Evolutionary conservation across 768 basidiomycete genomes (phyloP).

Genomic region (Boletales sp.): DNA sequence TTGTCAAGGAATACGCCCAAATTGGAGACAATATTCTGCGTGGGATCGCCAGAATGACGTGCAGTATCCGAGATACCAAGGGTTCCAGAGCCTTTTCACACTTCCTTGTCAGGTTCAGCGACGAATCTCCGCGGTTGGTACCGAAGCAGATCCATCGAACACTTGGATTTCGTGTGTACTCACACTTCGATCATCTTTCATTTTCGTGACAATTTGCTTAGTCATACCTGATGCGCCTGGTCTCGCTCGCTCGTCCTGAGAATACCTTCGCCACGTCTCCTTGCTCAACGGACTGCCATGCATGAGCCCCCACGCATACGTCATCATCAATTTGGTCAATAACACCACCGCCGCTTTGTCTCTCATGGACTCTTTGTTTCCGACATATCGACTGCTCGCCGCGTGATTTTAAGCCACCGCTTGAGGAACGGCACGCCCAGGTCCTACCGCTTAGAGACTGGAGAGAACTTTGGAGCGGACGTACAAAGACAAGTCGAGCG

Average conservation of each 20-base stretch:
- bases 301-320: constrained; percentile 71
- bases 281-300: constrained; percentile 91
- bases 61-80: constrained; percentile 81
- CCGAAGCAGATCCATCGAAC: constrained; percentile 83
- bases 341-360: constrained; percentile 79
- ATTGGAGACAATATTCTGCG: constrained; percentile 89
- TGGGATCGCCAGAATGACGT: constrained; percentile 77
- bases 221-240: constrained; percentile 96
- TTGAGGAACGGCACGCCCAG: constrained; percentile 80
- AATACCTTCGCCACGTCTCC: constrained; percentile 82
- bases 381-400: constrained; percentile 69
- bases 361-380: constrained; percentile 85
- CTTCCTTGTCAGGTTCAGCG: constrained; percentile 79
- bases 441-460: constrained; percentile 77
- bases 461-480: constrained; percentile 75
- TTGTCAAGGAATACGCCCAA: constrained; percentile 81
- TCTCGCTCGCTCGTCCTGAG: constrained; percentile 87
- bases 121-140: constrained; percentile 73
- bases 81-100: constrained; percentile 80
- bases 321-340: constrained; percentile 68
- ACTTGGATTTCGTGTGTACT: constrained; percentile 78
- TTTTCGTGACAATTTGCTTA: constrained; percentile 30
- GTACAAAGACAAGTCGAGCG: too few relatives aligned
- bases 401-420: constrained; percentile 72
- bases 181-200: neutral